Evolutionary conservation across 139 green algal species (phyloP).

Genomic region (Chlamydomonas asymmetrica): DNA sequence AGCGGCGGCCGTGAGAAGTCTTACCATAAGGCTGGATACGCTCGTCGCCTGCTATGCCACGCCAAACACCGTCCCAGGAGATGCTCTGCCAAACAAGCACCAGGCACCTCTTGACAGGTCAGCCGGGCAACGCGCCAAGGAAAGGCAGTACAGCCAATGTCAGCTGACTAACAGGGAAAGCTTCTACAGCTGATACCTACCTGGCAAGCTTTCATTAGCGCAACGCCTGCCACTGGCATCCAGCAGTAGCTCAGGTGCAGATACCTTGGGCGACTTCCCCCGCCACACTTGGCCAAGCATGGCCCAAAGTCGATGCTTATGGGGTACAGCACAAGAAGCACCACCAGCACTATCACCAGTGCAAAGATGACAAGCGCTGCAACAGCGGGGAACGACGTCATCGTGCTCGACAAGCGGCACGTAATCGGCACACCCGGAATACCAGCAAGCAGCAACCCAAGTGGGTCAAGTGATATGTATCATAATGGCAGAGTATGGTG

Average conservation of each 20-base stretch:
- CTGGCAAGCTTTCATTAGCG: neutral
- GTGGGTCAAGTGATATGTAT: too few relatives aligned
- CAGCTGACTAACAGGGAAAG: constrained; percentile 3
- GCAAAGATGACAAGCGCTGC: constrained; percentile 46
- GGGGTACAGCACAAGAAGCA: constrained; percentile 13
- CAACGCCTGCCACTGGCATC: constrained; percentile 13
- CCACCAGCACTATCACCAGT: constrained; percentile 23
- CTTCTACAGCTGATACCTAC: neutral
- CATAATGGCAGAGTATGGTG: too few relatives aligned
- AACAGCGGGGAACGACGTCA: constrained; percentile 26
- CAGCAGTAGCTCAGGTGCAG: neutral
- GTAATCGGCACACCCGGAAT: too few relatives aligned
- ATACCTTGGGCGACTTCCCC: neutral
- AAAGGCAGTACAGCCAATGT: too few relatives aligned
- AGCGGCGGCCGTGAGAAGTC: neutral
- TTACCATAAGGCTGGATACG: constrained; percentile 49
- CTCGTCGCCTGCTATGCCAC: constrained; percentile 40
- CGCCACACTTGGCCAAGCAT: too few relatives aligned
- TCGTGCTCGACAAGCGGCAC: too few relatives aligned
- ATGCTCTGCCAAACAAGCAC: constrained; percentile 35
- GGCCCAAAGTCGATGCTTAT: too few relatives aligned
- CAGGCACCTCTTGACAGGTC: constrained; percentile 24
- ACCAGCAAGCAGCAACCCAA: too few relatives aligned
- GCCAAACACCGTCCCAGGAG: constrained; percentile 1
- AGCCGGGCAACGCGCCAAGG: constrained; percentile 17